Evolutionary conservation across 179 eudicot genomes (phyloP).

Genomic region (Actinidia polygama): DNA sequence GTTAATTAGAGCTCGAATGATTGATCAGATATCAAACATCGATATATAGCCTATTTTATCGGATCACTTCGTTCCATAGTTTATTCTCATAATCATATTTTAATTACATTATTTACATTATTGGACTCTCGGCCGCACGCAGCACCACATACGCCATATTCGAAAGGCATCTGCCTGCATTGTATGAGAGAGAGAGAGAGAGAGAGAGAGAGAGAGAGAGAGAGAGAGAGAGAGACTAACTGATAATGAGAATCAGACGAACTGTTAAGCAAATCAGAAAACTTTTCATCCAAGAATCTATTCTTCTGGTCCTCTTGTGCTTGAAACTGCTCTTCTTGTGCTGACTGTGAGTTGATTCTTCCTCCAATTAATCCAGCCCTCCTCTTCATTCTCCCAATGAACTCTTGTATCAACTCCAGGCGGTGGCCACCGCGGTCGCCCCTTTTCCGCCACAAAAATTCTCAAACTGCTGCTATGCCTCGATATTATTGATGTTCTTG

Average conservation of each 20-base stretch:
- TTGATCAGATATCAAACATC: no score
- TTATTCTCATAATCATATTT: no score
- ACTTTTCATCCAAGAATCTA: constrained; percentile 46
- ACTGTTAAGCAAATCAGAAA: constrained; percentile 65
- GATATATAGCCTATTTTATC: no score
- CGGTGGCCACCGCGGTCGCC: constrained; percentile 33
- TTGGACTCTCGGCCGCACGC: no score
- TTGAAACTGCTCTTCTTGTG: constrained; percentile 33
- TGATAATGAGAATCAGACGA: constrained; percentile 82
- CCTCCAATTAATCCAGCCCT: constrained; percentile 92
- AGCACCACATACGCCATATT: background rate
- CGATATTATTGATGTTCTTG: no score
- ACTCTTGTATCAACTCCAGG: constrained; percentile 74
- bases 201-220: no score
- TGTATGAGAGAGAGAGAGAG: no score
- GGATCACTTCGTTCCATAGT: no score
- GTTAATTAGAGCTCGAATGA: no score
- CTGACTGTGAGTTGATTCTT: constrained; percentile 13
- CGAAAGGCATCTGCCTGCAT: no score
- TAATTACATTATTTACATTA: no score
- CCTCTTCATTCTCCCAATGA: constrained; percentile 85
- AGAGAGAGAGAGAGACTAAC: constrained; percentile 37
- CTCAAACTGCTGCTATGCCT: constrained; percentile 7
- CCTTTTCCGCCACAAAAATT: constrained; percentile 39
- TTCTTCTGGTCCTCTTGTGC: constrained; percentile 27